phyloP scores from a whole-genome alignment of 257 asterid genomes.

The Gynochthodes officinalis region DNA sequence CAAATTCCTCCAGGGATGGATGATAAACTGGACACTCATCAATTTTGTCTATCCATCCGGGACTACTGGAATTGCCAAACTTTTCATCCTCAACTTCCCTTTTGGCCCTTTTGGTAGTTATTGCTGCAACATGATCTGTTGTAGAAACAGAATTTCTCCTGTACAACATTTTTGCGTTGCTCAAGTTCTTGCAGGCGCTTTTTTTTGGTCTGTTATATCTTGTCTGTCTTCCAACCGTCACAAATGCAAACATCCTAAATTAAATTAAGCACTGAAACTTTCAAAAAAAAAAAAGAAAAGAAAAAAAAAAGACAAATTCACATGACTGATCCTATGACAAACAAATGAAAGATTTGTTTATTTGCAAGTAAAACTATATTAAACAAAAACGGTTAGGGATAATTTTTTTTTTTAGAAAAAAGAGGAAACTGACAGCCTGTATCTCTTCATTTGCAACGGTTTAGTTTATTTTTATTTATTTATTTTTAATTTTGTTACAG shows the following conservation, averaged over 20 bases:
- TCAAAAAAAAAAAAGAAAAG: not conserved
- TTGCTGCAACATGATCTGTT: not conserved
- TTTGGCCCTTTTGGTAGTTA: not conserved
- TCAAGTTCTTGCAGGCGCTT: too few relatives aligned
- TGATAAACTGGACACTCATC: conserved; percentile 36
- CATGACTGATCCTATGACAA: too few relatives aligned
- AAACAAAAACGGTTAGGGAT: not conserved
- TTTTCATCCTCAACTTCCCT: not conserved
- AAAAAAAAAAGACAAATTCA: not conserved
- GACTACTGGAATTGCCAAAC: conserved; percentile 2
- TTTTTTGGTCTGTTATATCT: too few relatives aligned
- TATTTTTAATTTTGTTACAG: too few relatives aligned
- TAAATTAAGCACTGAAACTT: not conserved
- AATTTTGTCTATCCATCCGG: conserved; percentile 28
- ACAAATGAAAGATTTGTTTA: not conserved
- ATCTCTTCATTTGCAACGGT: not conserved
- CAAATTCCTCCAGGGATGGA: conserved; percentile 43
- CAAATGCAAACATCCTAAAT: not conserved
- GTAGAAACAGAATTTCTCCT: not conserved
- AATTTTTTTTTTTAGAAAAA: too few relatives aligned
- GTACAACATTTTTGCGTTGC: not conserved
- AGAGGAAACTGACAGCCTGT: not conserved
- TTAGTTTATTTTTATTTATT: not conserved
- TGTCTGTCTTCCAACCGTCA: not conserved
- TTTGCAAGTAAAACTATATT: too few relatives aligned